Evolutionary conservation across 139 green algal species (phyloP).

Genomic region (Auxenochlorella pyrenoidosa): DNA sequence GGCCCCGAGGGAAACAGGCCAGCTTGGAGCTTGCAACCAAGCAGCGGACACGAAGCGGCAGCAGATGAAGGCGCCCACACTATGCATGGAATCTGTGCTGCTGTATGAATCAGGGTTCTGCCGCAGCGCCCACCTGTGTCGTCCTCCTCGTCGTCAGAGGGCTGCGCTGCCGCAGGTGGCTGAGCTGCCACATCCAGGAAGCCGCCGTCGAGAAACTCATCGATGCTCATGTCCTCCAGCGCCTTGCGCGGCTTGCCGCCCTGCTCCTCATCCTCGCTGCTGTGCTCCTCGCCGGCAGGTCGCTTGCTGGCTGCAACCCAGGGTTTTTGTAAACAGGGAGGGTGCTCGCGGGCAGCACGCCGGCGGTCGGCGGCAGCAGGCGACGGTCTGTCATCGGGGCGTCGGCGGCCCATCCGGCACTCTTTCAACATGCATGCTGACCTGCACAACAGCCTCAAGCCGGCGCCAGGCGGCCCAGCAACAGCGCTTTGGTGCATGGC

Average conservation of each 20-base stretch:
- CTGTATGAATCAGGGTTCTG: neutral
- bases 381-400: neutral
- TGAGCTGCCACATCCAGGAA: constrained; percentile 16
- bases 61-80: too few relatives aligned
- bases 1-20: neutral
- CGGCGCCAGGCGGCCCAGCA: neutral
- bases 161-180: neutral
- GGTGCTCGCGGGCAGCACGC: neutral
- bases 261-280: neutral
- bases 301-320: constrained; percentile 7
- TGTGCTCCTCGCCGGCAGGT: neutral
- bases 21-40: neutral
- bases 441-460: neutral
- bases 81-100: neutral
- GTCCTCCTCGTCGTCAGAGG: neutral
- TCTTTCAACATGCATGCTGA: neutral
- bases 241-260: neutral
- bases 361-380: neutral
- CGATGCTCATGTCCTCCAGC: constrained; percentile 45
- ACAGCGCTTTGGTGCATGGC: neutral
- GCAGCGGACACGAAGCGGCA: too few relatives aligned
- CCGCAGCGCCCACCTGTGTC: neutral
- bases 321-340: neutral
- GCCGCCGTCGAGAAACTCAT: constrained; percentile 44
- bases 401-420: neutral